Evolutionary conservation across 768 basidiomycete species (phyloP).

Genomic region (Leccinum variicolor): DNA sequence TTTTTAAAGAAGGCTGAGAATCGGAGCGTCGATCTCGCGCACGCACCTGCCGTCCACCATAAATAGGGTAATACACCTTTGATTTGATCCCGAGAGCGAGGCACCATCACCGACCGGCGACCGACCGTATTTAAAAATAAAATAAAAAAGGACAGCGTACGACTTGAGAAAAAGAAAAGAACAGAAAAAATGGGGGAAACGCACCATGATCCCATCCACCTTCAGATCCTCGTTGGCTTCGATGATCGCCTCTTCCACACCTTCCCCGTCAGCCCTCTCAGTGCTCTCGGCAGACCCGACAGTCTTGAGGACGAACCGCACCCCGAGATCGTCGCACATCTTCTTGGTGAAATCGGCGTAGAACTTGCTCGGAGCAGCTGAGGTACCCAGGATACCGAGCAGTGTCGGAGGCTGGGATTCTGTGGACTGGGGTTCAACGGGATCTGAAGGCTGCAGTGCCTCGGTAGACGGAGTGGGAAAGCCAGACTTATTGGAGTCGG

Average conservation of each 20-base stretch:
- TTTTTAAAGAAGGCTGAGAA: background rate
- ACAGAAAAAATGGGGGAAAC: conserved; percentile 12
- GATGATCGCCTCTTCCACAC: conserved; percentile 94
- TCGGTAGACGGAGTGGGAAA: background rate
- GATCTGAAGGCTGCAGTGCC: background rate
- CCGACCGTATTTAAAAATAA: background rate
- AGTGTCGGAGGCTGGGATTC: conserved; percentile 61
- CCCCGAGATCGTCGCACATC: conserved; percentile 85
- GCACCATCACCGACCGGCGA: background rate
- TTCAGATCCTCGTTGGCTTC: conserved; percentile 86
- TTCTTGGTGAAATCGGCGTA: conserved; percentile 91
- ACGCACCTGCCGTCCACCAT: conserved; percentile 80
- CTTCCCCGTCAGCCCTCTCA: conserved; percentile 66
- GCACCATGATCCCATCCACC: conserved; percentile 94
- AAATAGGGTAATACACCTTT: conserved; percentile 96
- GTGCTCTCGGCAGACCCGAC: conserved; percentile 46
- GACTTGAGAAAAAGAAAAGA: background rate
- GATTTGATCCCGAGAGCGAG: background rate
- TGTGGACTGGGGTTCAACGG: background rate
- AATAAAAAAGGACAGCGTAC: background rate
- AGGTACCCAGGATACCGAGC: conserved; percentile 88
- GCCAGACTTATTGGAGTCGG: background rate
- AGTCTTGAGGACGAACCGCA: conserved; percentile 77
- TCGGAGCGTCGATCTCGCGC: background rate
- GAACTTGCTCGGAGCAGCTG: conserved; percentile 70